Base-by-base conservation (phyloP, 2,329 filamentous ascomycete genomes). In the Rutstroemia sp. region DNA sequence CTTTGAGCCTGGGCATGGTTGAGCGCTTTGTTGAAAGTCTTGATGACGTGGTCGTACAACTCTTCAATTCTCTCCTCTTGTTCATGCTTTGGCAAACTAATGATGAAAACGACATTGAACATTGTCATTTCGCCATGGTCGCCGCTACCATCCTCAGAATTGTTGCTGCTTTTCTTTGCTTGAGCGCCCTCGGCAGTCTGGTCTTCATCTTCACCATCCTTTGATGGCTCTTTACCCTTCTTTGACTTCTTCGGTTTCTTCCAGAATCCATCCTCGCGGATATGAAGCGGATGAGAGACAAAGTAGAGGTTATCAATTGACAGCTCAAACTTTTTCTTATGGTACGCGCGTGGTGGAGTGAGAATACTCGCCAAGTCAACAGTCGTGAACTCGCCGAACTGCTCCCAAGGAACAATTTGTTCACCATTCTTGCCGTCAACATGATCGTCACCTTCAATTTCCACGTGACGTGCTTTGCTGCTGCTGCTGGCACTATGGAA, bases 71-170 rank as follows among this genome's bases (percentile, higher is more conserved):
- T 76, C 67, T 76, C 80, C 78, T 88, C 87, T 62, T 87, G 84
- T 67, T 96, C 88, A 56, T 92, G 77, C 52, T 86, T 83, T 50
- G 86, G 86, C 3, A 91, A 88, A 63, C 89, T 87, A 61, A 96
- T 76, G 51, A 96, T 88, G 70, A 97, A 97, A 23, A 97, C 91
- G 10, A 96, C 81, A 70, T 96, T 95, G 73, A 99, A 99, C 92
- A 97, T 97, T 60, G 86, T 91, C 88, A 97, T 92, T 17, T 61
- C 64, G 46, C 64, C 63, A 57, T 67, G 65, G 38, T 65, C 65
- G 7, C 44, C 46, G 25, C 61, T 64, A 38, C 61, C 65, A 38
- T 65, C 61, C 10, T 67, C 65, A 2, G 58, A 63, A 46, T 8
- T 21, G 17, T 48, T 57, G 44, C 59, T 58, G 19, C 67, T 64